Percentiles rank a stretch among this genome's conserved stretches.
These are phyloP conservation scores for Sporisorium graminicola DNA, from an alignment of 1,284 basidiomycete genomes.

Conservation along the genomic window DNA sequence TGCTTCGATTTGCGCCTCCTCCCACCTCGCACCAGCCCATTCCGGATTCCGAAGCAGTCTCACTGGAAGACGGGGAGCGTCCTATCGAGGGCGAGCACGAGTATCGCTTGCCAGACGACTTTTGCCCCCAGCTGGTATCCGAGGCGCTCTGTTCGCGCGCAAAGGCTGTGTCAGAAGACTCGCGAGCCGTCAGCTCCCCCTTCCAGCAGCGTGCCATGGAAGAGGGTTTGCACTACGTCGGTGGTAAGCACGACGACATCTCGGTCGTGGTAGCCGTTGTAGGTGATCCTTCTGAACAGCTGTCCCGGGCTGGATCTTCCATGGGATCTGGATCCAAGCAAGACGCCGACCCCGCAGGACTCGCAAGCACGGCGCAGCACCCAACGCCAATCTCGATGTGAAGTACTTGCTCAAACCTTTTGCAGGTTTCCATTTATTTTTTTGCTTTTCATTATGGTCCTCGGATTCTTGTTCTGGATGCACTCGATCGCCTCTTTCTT, in stretches of 20 bases:
- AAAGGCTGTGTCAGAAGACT: conserved; percentile 72
- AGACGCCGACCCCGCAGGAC: not conserved
- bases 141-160: conserved; percentile 73
- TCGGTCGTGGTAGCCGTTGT: conserved; percentile 71
- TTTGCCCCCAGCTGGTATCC: conserved; percentile 73
- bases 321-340: conserved; percentile 14
- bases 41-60: conserved; percentile 26
- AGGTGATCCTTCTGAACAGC: conserved; percentile 58
- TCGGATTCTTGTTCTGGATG: not conserved
- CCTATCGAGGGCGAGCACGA: conserved; percentile 23
- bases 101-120: conserved; percentile 56
- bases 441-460: not conserved
- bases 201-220: conserved; percentile 74
- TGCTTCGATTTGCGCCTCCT: conserved; percentile 75
- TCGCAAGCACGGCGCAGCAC: not conserved
- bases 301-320: conserved; percentile 17
- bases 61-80: conserved; percentile 19
- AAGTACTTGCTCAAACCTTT: not conserved
- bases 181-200: conserved; percentile 72
- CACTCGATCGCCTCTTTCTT: not conserved
- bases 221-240: conserved; percentile 71
- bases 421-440: not conserved
- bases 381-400: not conserved
- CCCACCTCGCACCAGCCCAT: conserved; percentile 19
- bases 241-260: conserved; percentile 72